Base-by-base conservation (phyloP, 257 asterid genomes). In the Scutellaria barbata region DNA sequence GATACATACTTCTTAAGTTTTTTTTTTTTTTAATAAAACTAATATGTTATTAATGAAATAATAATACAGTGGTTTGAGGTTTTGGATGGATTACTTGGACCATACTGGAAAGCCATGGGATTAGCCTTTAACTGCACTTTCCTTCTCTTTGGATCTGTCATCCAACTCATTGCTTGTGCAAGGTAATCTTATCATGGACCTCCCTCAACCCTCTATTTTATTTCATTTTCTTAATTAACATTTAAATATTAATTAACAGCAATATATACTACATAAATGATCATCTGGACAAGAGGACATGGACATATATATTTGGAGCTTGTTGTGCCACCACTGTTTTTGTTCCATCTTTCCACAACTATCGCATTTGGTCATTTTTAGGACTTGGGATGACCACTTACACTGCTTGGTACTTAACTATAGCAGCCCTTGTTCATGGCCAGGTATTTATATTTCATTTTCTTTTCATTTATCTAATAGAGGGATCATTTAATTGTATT, bases 231-330 rank as follows among this genome's bases (percentile, higher is more conserved):
- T 42, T 16, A 7, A 46, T 9, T 22, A 11, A 17, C 35, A 30
- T 4, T 30, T 4, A 30, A 30, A 30, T 30, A 30, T n/a, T n/a
- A n/a, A n/a, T n/a, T 30, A 30, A 47, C 97, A 93, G 98, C 78
- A 93, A 93, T 25, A 93, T 93, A 58, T 93, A 93, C 78, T 93
- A 93, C 83, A 85, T 93, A 46, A 93, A 93, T 71, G 98, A 93
- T 60, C 92, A 80, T 35, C 73, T 93, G 92, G 98, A 93, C 77
- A 93, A 93, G 94, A 85, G 98, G 92, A 93, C 98, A 37, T 93
- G 98, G 98, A 93, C 98, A 3, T 93, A 93, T 73, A 93, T 93
- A 88, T 93, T 93, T 77, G 98, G 98, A 79, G 98, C 98, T 56
- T 93, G 97, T 76, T 93, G 98, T 78, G 98, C 98, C 12, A 93